Percentiles rank a stretch among this genome's conserved stretches.
phyloP scores from a whole-genome alignment of 768 basidiomycete genomes.

The Coprinopsis sp. region DNA sequence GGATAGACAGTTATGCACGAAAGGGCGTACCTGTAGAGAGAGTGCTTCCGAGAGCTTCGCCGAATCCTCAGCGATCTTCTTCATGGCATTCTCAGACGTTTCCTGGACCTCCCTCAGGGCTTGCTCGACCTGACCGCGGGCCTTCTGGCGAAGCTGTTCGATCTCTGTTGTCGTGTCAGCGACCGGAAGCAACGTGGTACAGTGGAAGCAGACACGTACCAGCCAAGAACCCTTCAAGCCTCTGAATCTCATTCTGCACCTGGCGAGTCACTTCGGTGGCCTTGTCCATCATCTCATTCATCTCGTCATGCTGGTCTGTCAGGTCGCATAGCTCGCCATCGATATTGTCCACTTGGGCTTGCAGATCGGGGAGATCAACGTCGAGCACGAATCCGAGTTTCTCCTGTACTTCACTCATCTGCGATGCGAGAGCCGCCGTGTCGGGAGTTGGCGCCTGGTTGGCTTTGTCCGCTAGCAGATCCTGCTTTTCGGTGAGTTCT shows the following conservation, averaged over 20 bases:
- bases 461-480: conserved; percentile 31
- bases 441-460: conserved; percentile 26
- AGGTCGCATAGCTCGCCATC: conserved; percentile 11
- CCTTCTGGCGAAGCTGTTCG: conserved; percentile 36
- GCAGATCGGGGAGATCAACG: conserved; percentile 30
- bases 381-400: conserved; percentile 24
- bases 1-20: background rate
- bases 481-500: conserved; percentile 33
- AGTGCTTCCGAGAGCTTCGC: conserved; percentile 24
- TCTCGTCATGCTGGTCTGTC: conserved; percentile 5
- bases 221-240: conserved; percentile 34
- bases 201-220: conserved; percentile 28
- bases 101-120: conserved; percentile 39
- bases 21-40: conserved; percentile 4
- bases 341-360: conserved; percentile 34
- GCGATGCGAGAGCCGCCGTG: conserved; percentile 22
- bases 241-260: conserved; percentile 23
- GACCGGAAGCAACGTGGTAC: background rate
- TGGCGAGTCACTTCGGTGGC: conserved; percentile 13
- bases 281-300: background rate
- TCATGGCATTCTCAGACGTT: conserved; percentile 2
- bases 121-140: conserved; percentile 40
- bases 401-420: conserved; percentile 25
- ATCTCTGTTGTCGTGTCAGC: conserved; percentile 33
- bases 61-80: conserved; percentile 25